Conservation (phyloP, 805 yeast genomes). For the Wickerhamomyces chaumierensis region DNA sequence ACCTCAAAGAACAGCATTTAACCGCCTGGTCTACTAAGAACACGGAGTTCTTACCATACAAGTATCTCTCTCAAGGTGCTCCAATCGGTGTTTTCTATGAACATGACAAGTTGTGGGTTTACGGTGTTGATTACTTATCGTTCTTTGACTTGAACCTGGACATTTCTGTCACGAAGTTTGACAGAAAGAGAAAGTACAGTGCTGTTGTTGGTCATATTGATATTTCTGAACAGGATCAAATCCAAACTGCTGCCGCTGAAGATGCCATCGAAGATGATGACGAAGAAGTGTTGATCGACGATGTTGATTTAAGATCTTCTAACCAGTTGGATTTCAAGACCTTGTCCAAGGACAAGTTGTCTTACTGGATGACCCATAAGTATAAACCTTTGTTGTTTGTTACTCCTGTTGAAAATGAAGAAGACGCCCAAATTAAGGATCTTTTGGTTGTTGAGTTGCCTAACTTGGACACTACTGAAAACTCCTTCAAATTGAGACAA, state of each 20-base stretch:
- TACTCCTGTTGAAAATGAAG: slow-evolving; percentile 36
- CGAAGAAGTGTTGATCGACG: slow-evolving; percentile 17
- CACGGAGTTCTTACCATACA: slow-evolving; percentile 62
- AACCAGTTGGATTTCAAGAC: slow-evolving; percentile 15
- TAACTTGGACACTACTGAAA: slow-evolving; percentile 39
- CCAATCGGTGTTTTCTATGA: slow-evolving; percentile 62
- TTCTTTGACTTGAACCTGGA: slow-evolving; percentile 56
- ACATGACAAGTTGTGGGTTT: slow-evolving; percentile 58
- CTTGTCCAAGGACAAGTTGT: slow-evolving; percentile 19
- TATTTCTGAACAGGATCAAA: slow-evolving; percentile 23
- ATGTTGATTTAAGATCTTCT: slow-evolving; percentile 21
- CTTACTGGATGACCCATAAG: slow-evolving; percentile 68
- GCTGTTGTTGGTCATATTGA: slow-evolving; percentile 31
- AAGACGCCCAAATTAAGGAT: slow-evolving; percentile 27
- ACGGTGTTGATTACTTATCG: slow-evolving; percentile 76
- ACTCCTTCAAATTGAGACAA: slow-evolving; percentile 57
- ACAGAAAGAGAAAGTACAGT: slow-evolving; percentile 24
- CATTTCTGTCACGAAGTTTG: slow-evolving; percentile 31
- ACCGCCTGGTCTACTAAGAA: slow-evolving; percentile 77
- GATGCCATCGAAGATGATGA: slow-evolving; percentile 13
- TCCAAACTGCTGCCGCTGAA: slow-evolving; percentile 8
- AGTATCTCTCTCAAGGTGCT: slow-evolving; percentile 48
- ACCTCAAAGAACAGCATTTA: slow-evolving; percentile 25
- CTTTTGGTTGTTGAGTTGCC: slow-evolving; percentile 74
- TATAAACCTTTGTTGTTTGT: slow-evolving; percentile 52